Evolutionary conservation across 2,329 filamentous ascomycete genomes (phyloP), one percentile per base, ranked within the genome.

Genomic region (Coleophoma eucalyptorum): DNA sequence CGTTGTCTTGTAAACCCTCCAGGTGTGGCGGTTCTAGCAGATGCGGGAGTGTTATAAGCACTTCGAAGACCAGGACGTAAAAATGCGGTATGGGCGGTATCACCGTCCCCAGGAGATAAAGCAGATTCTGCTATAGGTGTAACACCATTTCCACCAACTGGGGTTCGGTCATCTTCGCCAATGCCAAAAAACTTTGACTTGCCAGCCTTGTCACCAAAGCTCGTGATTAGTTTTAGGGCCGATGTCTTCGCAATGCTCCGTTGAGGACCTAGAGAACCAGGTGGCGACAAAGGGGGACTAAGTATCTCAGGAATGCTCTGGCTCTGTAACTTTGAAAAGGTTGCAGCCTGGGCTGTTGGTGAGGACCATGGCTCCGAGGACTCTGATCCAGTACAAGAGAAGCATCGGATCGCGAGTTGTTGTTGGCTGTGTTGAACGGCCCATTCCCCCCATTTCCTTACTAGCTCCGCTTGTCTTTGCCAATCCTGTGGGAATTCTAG

Each of bases 361-460:
- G 92, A 96, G 18, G 86, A 82, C 92, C 91, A 97, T 1, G 90
- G 87, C 66, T 94, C 90, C 0, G 87, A 84, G 0, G 89, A 87
- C 65, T 97, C 91, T 18, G 87, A 78, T 20, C 89, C 90, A 16
- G 90, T 94, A 67, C 93, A 97, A 45, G 93, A 90, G 67, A 97
- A 97, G 69, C 84, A 97, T 62, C 92, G 80, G 45, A 97, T 94
- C 16, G 94, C 94, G 43, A 99, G 76, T 61, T 96, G 89, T 58
- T 94, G 89, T 62, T 96, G 88, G 15, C 89, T 87, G 60, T 94
- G 86, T 55, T 89, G 86, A 12, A 97, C 86, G 35, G 93, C 90
- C 73, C 89, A 86, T 63, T 97, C 93, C 51, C 94, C 94, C 94
- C 94, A 99, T 74, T 94, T 93, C 60, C 90, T 84, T 55, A 97